phyloP scores from a whole-genome alignment of 2,329 filamentous ascomycete species.

The Dactylellina drechsleri region DNA sequence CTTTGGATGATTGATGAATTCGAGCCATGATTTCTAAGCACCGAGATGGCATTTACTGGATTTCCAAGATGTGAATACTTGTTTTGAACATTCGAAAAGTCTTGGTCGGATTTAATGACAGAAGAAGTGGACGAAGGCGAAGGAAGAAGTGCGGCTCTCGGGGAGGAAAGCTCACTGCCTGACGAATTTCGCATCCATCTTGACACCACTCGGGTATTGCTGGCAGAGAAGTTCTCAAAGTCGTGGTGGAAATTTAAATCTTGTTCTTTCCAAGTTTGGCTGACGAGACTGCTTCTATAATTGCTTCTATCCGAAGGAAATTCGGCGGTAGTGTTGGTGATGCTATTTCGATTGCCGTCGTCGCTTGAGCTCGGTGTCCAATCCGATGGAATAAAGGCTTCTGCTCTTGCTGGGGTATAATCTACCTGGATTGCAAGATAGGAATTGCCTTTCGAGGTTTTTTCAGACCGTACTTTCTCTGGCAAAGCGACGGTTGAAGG shows the following conservation, averaged over 20 bases:
- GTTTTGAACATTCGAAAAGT: neutral
- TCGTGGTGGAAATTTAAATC: slow-evolving; percentile 22
- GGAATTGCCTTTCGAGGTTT: slow-evolving; percentile 56
- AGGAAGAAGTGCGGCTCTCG: slow-evolving; percentile 12
- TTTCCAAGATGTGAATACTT: slow-evolving; percentile 13
- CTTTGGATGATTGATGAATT: slow-evolving; percentile 19
- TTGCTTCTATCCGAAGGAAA: slow-evolving; percentile 35
- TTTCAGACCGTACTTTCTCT: slow-evolving; percentile 43
- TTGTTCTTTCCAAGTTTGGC: slow-evolving; percentile 47
- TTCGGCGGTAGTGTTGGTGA: slow-evolving; percentile 30
- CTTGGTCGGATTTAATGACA: slow-evolving; percentile 8
- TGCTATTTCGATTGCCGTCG: slow-evolving; percentile 23
- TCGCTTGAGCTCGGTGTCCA: slow-evolving; percentile 49
- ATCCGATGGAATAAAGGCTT: slow-evolving; percentile 19
- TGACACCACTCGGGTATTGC: slow-evolving; percentile 11
- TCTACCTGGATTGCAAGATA: slow-evolving; percentile 59
- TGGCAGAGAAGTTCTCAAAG: slow-evolving; percentile 14
- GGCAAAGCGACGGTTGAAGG: slow-evolving; percentile 36
- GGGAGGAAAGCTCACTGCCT: slow-evolving; percentile 45
- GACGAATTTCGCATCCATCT: slow-evolving; percentile 49
- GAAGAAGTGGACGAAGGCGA: slow-evolving; percentile 10
- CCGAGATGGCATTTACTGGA: slow-evolving; percentile 9
- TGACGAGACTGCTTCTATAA: slow-evolving; percentile 28
- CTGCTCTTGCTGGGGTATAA: slow-evolving; percentile 54
- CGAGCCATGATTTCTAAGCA: slow-evolving; percentile 1